phyloP scores from a whole-genome alignment of 495 filamentous ascomycete species.

The Xylona heveae region DNA sequence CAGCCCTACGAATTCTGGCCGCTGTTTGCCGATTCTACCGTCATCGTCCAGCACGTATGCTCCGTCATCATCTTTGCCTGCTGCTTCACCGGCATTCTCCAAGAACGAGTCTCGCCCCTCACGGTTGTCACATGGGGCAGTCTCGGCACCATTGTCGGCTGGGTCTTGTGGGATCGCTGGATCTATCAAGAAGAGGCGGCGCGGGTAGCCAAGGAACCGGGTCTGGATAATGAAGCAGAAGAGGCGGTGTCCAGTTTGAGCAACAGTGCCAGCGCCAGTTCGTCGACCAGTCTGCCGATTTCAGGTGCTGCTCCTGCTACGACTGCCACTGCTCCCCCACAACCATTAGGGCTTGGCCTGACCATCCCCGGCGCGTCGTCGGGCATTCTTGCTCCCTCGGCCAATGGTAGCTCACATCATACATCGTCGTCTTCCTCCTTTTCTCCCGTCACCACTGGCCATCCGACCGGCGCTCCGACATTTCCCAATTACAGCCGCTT shows the following conservation, averaged over 20 bases:
- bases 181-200: constrained; percentile 33
- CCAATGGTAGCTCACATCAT: constrained; percentile 5
- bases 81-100: constrained; percentile 78
- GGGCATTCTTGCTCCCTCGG: constrained; percentile 8
- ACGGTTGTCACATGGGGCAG: constrained; percentile 71
- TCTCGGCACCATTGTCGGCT: constrained; percentile 65
- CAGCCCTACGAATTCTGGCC: constrained; percentile 98
- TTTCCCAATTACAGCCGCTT: constrained; percentile 5
- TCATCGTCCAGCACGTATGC: constrained; percentile 91
- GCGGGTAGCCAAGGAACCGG: constrained; percentile 10
- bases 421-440: not conserved
- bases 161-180: constrained; percentile 85
- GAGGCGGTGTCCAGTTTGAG: constrained; percentile 20
- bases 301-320: constrained; percentile 9
- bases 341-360: constrained; percentile 23
- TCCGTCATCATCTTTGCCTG: constrained; percentile 86
- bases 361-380: constrained; percentile 10
- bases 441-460: not conserved
- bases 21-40: constrained; percentile 80
- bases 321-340: constrained; percentile 5
- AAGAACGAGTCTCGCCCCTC: constrained; percentile 65
- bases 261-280: constrained; percentile 22
- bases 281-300: constrained; percentile 18
- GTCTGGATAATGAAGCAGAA: constrained; percentile 18
- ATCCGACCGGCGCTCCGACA: constrained; percentile 1